Percentiles rank a stretch among this genome's conserved stretches.
These are phyloP conservation scores for Neurospora sp. DNA, from an alignment of 495 filamentous ascomycete genomes.

Conservation along the genomic window DNA sequence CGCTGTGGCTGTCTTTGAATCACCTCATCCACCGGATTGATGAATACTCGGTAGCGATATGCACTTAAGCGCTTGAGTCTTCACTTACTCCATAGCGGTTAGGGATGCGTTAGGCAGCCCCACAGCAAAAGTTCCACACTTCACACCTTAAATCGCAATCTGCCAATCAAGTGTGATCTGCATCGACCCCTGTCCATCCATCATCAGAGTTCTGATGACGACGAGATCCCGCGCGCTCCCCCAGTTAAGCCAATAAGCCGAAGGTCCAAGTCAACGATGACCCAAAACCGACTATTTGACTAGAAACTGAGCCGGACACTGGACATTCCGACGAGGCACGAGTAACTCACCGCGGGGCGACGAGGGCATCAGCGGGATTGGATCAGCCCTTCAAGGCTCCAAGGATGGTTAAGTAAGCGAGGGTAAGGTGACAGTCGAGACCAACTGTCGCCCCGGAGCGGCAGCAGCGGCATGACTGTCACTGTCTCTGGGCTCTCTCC, in stretches of 20 bases:
- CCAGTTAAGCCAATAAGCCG: too few species aligned
- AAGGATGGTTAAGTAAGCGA: not conserved
- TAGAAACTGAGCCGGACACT: too few species aligned
- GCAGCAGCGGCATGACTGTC: not conserved
- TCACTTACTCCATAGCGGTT: not conserved
- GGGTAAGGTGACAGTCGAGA: not conserved
- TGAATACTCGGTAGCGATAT: not conserved
- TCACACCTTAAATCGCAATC: not conserved
- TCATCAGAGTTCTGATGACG: not conserved
- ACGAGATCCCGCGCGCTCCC: not conserved
- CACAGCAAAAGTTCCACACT: not conserved
- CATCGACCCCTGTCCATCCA: not conserved
- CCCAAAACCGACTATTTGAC: too few species aligned
- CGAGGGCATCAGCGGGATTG: not conserved
- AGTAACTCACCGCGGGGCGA: not conserved
- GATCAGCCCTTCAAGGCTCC: not conserved
- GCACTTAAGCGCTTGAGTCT: not conserved
- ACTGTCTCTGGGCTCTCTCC: not conserved
- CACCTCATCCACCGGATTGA: not conserved
- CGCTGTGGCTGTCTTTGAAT: not conserved
- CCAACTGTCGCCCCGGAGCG: not conserved
- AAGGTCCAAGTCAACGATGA: too few species aligned
- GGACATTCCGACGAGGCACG: not conserved
- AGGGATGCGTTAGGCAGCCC: not conserved
- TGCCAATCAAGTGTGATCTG: not conserved